Base-by-base conservation (phyloP, 345 rosid species). In the Ailanthus altissimus region DNA sequence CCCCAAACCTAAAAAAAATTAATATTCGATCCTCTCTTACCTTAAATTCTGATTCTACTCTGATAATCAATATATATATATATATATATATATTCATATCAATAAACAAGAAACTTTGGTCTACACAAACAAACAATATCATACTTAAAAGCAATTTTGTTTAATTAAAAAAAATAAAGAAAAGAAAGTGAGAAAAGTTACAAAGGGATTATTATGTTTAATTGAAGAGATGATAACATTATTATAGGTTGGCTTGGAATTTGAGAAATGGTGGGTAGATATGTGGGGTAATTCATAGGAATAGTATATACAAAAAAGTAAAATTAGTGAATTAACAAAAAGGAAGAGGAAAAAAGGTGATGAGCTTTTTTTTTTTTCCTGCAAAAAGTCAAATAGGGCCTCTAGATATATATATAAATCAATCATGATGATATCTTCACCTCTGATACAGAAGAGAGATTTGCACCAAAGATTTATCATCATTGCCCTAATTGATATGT, bases 391-490 rank as follows among this genome's bases (percentile, higher is more conserved):
- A 90, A 90, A 89, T 83, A 88, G 87, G 89, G 85, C 84, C 91
- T 83, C 83, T 85, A 36, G 62, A 64, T 49, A 32, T 25, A 23
- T 25, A 23, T 47, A 68, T 78, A 74, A 84, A 86, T 85, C 88
- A 81, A 89, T 90, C 87, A 84, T 88, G 81, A 90, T 92, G 89
- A 90, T 89, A 88, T 80, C 84, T 84, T 89, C 96, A 89, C 89
- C 89, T 84, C 85, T 82, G 78, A 80, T 82, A 83, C 88, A 87
- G 84, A 85, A 73, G 83, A 80, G 79, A 86, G 93, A 94, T 89
- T 85, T 90, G 93, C 94, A 89, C 91, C 89, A 79, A 85, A 94
- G 93, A 92, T 92, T 86, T 87, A 90, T 88, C 93, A 92, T 94
- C 97, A 92, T 94, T 90, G 88, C 90, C 75, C 16, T 74, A 54